Base-by-base conservation (phyloP, 768 basidiomycete genomes). In the Leucogyrophana mollusca region DNA sequence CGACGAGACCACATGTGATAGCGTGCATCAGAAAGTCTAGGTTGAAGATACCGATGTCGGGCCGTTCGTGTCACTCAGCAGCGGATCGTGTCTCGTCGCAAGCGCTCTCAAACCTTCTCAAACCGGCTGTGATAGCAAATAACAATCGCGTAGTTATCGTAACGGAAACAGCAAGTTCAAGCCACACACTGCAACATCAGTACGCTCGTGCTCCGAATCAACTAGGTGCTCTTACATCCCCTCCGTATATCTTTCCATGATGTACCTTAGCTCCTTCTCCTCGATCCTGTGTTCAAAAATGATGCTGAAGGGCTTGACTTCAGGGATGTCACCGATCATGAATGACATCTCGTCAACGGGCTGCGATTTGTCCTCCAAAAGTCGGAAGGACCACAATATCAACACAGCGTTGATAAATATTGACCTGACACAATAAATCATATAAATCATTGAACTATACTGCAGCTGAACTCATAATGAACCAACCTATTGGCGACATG, bases 291-390 rank as follows among this genome's bases (percentile, higher is more conserved):
- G 77, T 50, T 75, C 72, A 51, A 85, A 84, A 4, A 57, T 51
- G 1, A 79, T 76, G 25, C 68, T 66, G 56, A 84, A 82, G 6
- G 79, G 79, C 49, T 78, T 73, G 9, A 7, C 4, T 24, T 50
- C 41, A 1, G 5, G 16, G 16, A 16, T 9, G 13, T 17, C 2
- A 8, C 21, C 34, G 11, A 3, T n/a, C 8, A 77, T 76, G 56
- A 85, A 83, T 0, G 72, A 79, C 42, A 78, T 59, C 7, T 74
- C 73, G 55, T 87, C 77, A 38, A 82, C 80, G 0, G 79, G 79
- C 8, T 68, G 60, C 7, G 62, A 53, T 0, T 73, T 68, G 50
- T 82, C 78, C 10, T 70, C 50, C 2, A 62, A 66, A 34, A 85
- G 65, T 1, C 56, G 68, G 64, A 85, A 85, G 0, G 81, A 73